These are phyloP conservation scores for Trichocladium antarcticum DNA, from an alignment of 495 filamentous ascomycete species.

Conservation along the genomic window DNA sequence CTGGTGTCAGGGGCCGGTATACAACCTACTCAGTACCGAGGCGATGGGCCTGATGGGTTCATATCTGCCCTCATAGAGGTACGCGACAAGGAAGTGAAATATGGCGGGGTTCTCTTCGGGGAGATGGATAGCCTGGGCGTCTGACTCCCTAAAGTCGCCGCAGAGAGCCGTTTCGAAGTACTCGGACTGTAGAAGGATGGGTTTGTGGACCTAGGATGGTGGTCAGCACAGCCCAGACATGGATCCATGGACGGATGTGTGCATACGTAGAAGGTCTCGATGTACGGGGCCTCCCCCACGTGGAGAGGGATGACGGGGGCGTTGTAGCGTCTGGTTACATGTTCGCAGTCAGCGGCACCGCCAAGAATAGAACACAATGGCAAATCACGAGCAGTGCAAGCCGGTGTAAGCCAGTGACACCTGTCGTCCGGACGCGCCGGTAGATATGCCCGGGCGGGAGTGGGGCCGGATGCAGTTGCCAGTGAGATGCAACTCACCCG, in stretches of 20 bases:
- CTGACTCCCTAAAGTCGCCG: constrained; percentile 33
- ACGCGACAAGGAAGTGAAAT: constrained; percentile 41
- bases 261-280: constrained; percentile 34
- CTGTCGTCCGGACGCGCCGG: not conserved
- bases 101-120: constrained; percentile 40
- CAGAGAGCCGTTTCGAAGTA: constrained; percentile 37
- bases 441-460: not conserved
- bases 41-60: constrained; percentile 33
- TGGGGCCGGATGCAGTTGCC: constrained; percentile 3
- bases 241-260: not conserved
- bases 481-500: constrained; percentile 30
- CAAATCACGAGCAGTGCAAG: too few species aligned
- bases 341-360: too few species aligned
- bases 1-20: not conserved
- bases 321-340: constrained; percentile 31
- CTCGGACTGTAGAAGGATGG: constrained; percentile 33
- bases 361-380: too few species aligned
- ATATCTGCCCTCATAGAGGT: constrained; percentile 39
- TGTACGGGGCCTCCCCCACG: constrained; percentile 28
- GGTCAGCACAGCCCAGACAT: not conserved
- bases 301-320: constrained; percentile 33
- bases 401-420: not conserved
- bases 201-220: constrained; percentile 29
- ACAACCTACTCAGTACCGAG: constrained; percentile 26
- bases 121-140: constrained; percentile 33